Evolutionary conservation across 2,329 filamentous ascomycete genomes (phyloP), one percentile per base, ranked within the genome.

Genomic region (Epichloe festucae): DNA sequence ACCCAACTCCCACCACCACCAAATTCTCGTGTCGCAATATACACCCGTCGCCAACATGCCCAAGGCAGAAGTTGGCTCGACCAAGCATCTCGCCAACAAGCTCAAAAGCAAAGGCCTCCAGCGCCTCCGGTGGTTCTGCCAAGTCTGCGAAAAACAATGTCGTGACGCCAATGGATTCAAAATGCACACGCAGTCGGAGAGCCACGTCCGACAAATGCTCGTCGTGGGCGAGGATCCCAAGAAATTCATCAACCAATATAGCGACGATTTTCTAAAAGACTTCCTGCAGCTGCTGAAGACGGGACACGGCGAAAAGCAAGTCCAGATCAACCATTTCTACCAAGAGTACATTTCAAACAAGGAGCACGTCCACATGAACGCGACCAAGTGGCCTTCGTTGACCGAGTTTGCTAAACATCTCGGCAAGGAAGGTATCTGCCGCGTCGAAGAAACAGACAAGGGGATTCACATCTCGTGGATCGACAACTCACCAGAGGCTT

Each of bases 291-390:
- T 93, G 2, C 74, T 98, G 6, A 78, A 81, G 52, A 95, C 90
- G 0, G 80, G 84, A 0, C 93, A 98, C 62, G 89, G 89, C 56
- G 89, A 95, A 68, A 98, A 98, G 67, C 79, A 82, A 60, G 82
- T 97, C 1, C 79, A 90, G 36, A 80, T 90, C 49, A 98, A 98
- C 63, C 83, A 87, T 55, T 97, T 97, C 66, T 98, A 98, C 69
- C 89, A 97, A 65, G 84, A 90, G 38, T 93, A 95, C 61, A 96
- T 97, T 59, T 77, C 81, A 15, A 85, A 91, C 59, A 59, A 53
- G 66, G 78, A 89, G 61, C 91, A 97, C 64, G 73, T 93, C 8
- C 93, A 97, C 65, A 89, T 97, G 86, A 96, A 96, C 67, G 76
- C 89, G 7, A 97, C 93, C 0, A 84, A 85, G 61, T 97, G 89